Percentiles rank a stretch among this genome's conserved stretches.
phyloP scores from a whole-genome alignment of 495 filamentous ascomycete species.

The Penicillium chermesinum region DNA sequence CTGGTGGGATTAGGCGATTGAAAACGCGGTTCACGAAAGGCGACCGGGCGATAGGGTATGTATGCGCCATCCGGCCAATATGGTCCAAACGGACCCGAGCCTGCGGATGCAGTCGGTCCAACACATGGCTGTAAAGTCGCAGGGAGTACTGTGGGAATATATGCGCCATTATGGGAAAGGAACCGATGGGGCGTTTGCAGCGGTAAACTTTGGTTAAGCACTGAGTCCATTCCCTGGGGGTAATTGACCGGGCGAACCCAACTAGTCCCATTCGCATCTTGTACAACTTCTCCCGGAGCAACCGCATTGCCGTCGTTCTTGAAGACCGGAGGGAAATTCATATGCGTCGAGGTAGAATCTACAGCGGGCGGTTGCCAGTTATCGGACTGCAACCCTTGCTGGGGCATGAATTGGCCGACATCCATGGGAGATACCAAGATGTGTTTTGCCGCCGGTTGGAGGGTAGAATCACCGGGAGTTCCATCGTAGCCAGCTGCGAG shows the following conservation, averaged over 20 bases:
- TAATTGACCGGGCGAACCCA: constrained; percentile 44
- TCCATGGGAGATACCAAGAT: constrained; percentile 69
- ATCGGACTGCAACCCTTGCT: constrained; percentile 27
- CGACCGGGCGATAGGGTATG: constrained; percentile 68
- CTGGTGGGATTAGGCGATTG: constrained; percentile 20
- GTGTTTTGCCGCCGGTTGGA: constrained; percentile 78
- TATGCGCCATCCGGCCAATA: constrained; percentile 76
- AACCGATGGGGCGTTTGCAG: constrained; percentile 34
- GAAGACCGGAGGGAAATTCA: constrained; percentile 43
- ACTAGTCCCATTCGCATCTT: constrained; percentile 34
- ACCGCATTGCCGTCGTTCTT: constrained; percentile 29
- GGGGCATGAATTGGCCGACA: constrained; percentile 29
- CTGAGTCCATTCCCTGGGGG: constrained; percentile 44
- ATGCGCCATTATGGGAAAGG: constrained; percentile 43
- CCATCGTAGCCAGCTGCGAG: constrained; percentile 93
- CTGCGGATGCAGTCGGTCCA: constrained; percentile 70
- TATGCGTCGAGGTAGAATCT: constrained; percentile 27
- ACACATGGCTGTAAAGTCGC: constrained; percentile 64
- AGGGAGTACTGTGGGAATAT: constrained; percentile 64
- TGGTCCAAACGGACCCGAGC: constrained; percentile 64
- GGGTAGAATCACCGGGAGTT: constrained; percentile 66
- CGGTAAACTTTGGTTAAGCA: constrained; percentile 46
- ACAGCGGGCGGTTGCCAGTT: constrained; percentile 27
- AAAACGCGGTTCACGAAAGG: constrained; percentile 56
- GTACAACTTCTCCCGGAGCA: constrained; percentile 26